Base-by-base conservation (phyloP, 2,329 filamentous ascomycete species). In the Alternaria burnsii region DNA sequence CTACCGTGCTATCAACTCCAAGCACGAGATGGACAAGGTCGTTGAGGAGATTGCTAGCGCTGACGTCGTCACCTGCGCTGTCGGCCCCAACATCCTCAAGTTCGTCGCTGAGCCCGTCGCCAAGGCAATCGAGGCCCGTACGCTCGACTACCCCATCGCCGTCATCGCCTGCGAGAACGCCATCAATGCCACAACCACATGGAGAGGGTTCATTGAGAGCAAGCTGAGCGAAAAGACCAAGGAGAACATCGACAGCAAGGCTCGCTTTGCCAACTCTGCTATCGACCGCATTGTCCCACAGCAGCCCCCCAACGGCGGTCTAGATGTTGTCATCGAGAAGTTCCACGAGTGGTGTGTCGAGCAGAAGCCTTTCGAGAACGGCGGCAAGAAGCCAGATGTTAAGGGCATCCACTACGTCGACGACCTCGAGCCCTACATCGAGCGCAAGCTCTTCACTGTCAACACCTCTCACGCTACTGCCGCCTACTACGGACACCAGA, bases 321-420 rank as follows among this genome's bases (percentile, higher is more conserved):
- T 99, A 44, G 89, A 97, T 75, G 95, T 99, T 69, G 94, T 90
- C 74, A 93, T 99, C 48, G 95, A 99, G 86, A 95, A 95, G 83
- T 99, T 98, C 86, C 97, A 92, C 83, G 95, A 99, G 84, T 99
- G 95, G 95, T 94, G 95, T 40, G 94, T 99, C 52, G 95, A 99
- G 77, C 84, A 88, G 78, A 90, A 88, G 44, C 94, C 94, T 2
- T 97, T 98, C 80, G 75, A 78, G 64, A 85, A 89, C 66, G 87
- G 89, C 65, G 82, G 86, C 63, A 84, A 85, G 55, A 86, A 87
- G 70, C 94, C 93, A 6, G 81, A 87, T 18, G 94, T 99, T 74
- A 81, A 95, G 68, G 94, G 94, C 61, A 90, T 98, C 78, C 91
- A 97, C 83, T 97, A 92, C 88, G 95, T 98, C 61, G 89, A 93